Percentiles rank a stretch among this genome's conserved stretches.
Conservation (phyloP, 2,329 filamentous ascomycete genomes). For the Venturia oleaginea region DNA sequence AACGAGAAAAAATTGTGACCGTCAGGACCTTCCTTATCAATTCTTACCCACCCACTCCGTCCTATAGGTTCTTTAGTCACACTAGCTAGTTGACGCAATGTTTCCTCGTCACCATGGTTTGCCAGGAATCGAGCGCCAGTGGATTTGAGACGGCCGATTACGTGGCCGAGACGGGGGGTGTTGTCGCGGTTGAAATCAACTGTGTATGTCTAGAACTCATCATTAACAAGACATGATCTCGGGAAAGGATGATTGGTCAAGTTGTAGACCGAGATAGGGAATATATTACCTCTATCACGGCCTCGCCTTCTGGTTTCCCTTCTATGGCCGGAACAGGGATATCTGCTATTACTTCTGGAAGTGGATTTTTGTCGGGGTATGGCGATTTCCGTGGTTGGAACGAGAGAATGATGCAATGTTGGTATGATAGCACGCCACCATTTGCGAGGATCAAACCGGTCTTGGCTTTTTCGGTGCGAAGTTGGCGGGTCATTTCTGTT, state of each 20-base stretch:
- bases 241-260: neutral
- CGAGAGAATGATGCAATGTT: slow-evolving; percentile 53
- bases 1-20: slow-evolving; percentile 7
- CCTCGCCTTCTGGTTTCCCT: slow-evolving; percentile 41
- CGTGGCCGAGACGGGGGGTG: slow-evolving; percentile 37
- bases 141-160: slow-evolving; percentile 43
- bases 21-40: neutral
- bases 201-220: slow-evolving; percentile 45
- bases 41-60: slow-evolving; percentile 35
- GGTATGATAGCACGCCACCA: slow-evolving; percentile 56
- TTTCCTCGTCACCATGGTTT: slow-evolving; percentile 45
- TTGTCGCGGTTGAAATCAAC: slow-evolving; percentile 48
- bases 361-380: slow-evolving; percentile 41
- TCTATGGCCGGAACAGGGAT: slow-evolving; percentile 32
- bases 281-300: slow-evolving; percentile 41
- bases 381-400: slow-evolving; percentile 30
- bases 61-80: slow-evolving; percentile 40
- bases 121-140: slow-evolving; percentile 46
- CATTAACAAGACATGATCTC: neutral
- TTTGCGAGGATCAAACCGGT: slow-evolving; percentile 56
- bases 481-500: slow-evolving; percentile 33
- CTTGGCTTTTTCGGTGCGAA: slow-evolving; percentile 37
- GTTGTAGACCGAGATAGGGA: no score
- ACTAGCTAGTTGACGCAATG: slow-evolving; percentile 37
- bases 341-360: slow-evolving; percentile 36